Evolutionary conservation across 2,329 filamentous ascomycete genomes (phyloP).

Genomic region (Chalara sp.): DNA sequence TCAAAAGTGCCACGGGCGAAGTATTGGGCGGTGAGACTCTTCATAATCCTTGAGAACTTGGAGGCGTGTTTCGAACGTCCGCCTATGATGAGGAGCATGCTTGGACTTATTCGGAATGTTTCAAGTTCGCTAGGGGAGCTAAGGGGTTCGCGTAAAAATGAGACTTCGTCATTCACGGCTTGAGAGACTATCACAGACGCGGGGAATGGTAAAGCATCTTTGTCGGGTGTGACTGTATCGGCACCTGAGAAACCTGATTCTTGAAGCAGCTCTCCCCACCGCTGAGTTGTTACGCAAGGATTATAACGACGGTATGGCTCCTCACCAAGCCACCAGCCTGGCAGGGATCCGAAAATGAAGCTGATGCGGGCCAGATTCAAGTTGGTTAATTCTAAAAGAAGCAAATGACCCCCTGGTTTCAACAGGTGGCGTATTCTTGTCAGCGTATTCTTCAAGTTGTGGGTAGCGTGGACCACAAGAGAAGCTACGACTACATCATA

Average conservation of each 20-base stretch:
- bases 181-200: slow-evolving; percentile 27
- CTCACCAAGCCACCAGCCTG: slow-evolving; percentile 8
- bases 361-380: not conserved
- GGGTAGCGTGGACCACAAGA: slow-evolving; percentile 32
- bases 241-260: slow-evolving; percentile 25
- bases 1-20: too few relatives aligned
- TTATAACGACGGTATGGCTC: slow-evolving; percentile 7
- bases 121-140: not conserved
- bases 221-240: slow-evolving; percentile 15
- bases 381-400: slow-evolving; percentile 4
- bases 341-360: slow-evolving; percentile 5
- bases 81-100: slow-evolving; percentile 14
- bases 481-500: slow-evolving; percentile 34
- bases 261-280: slow-evolving; percentile 11
- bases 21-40: not conserved
- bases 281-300: slow-evolving; percentile 7
- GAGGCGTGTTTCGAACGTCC: slow-evolving; percentile 11
- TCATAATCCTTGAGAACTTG: slow-evolving; percentile 5
- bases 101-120: not conserved
- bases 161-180: slow-evolving; percentile 26
- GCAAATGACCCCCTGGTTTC: slow-evolving; percentile 37
- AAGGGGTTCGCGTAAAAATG: slow-evolving; percentile 24
- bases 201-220: not conserved
- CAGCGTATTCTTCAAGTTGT: slow-evolving; percentile 17
- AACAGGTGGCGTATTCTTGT: slow-evolving; percentile 30